Base-by-base conservation (phyloP, 2,329 filamentous ascomycete species). In the Fusarium xylarioides region DNA sequence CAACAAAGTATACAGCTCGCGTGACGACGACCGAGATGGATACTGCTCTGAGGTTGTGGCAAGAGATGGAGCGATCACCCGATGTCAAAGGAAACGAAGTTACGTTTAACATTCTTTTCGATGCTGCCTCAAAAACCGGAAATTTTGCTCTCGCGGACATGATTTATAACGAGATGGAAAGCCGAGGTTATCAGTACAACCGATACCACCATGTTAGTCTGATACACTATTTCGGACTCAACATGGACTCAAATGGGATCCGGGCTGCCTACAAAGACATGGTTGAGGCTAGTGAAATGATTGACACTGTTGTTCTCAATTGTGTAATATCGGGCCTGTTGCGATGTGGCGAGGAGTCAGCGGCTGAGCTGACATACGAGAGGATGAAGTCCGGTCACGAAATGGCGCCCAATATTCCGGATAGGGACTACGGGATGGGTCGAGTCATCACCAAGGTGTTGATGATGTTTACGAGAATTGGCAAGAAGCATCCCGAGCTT, bases 31-130 rank as follows among this genome's bases (percentile, higher is more conserved):
- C 47, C 85, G 93, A 80, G 52, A 75, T 83, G 68, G 81, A 83
- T 34, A 87, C 90, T 10, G 91, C 93, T 0, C 85, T 99, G 50
- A 88, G 90, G 53, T 82, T 97, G 30, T 99, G 95, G 95, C 91
- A 89, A 73, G 91, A 96, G 76, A 98, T 98, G 95, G 96, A 99
- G 81, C 86, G 89, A 52, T 84, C 90, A 9, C 91, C 91, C 4
- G 87, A 89, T 2, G 81, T 94, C 19, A 83, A 84, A 74, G 91
- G 89, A 40, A 93, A 92, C 75, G 87, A 90, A 54, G 91, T 95
- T n/a, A 97, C 95, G 0, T 97, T 99, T 82, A 97, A 96, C 79
- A 92, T 98, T 52, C 87, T 99, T 18, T 98, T 97, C 76, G 93
- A 98, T 78, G 89, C 94, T 16, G 94, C 96, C 2, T 90, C 94